A percentile compares a stretch with the other conserved stretches of the same genome.
Evolutionary conservation across 345 rosid genomes (phyloP).

Genomic region (Pseudoturritis turrita): DNA sequence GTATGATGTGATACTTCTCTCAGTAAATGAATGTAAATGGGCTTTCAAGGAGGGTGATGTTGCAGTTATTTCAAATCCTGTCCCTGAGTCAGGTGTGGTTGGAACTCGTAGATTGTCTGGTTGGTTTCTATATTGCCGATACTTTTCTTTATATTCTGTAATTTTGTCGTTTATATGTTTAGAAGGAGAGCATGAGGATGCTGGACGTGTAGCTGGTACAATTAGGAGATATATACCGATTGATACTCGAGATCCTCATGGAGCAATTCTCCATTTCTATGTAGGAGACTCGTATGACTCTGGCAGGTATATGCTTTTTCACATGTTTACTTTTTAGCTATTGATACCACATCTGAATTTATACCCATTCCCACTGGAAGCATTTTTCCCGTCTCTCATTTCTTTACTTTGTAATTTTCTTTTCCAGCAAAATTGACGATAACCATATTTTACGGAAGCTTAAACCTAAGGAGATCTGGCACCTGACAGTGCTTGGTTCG

Average conservation of each 20-base stretch:
- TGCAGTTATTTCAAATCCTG: constrained; percentile 79
- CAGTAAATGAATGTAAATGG: constrained; percentile 84
- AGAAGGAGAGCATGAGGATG: constrained; percentile 66
- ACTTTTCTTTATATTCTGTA: constrained; percentile 14
- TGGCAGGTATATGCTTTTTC: constrained; percentile 41
- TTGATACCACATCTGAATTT: neutral
- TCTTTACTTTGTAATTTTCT: neutral
- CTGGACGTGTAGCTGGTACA: constrained; percentile 91
- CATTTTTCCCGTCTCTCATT: neutral
- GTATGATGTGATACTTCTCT: constrained; percentile 85
- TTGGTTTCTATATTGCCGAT: neutral
- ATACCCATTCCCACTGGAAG: neutral
- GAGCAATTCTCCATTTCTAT: constrained; percentile 96
- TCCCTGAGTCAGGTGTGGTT: constrained; percentile 70
- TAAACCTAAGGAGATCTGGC: constrained; percentile 79
- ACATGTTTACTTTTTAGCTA: neutral
- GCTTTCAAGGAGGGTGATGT: constrained; percentile 98
- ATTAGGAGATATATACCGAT: constrained; percentile 83
- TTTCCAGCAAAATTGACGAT: constrained; percentile 67
- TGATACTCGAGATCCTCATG: constrained; percentile 94
- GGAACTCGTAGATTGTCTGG: neutral
- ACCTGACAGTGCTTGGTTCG: constrained; percentile 91
- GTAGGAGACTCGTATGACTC: constrained; percentile 78
- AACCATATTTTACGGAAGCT: constrained; percentile 88
- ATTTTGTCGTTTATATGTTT: neutral